Percentiles rank a stretch among this genome's conserved stretches.
These are phyloP conservation scores for Pleurotus cornucopiae DNA, from an alignment of 768 basidiomycete species.

Conservation along the genomic window DNA sequence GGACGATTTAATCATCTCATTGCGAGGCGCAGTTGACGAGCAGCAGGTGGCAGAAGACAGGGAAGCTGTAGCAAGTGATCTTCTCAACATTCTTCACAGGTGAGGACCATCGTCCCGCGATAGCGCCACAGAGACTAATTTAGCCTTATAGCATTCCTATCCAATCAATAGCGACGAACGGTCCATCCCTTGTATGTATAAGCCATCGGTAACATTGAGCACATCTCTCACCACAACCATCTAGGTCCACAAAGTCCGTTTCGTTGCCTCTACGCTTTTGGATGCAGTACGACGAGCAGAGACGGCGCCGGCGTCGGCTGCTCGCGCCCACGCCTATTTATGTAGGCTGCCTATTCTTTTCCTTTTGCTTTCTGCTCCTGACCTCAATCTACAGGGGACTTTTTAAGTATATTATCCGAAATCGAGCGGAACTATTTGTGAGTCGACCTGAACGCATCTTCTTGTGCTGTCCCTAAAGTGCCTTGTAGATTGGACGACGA, in stretches of 20 bases:
- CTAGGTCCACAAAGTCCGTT: constrained; percentile 88
- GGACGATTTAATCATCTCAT: constrained; percentile 71
- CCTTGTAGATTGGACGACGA: constrained; percentile 60
- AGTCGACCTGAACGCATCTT: constrained; percentile 20
- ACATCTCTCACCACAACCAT: constrained; percentile 10
- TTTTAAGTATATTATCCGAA: constrained; percentile 85
- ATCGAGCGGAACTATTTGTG: constrained; percentile 89
- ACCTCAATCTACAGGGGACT: constrained; percentile 62
- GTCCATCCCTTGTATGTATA: constrained; percentile 63
- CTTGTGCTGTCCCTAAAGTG: constrained; percentile 11
- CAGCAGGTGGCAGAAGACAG: constrained; percentile 65
- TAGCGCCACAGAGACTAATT: constrained; percentile 7
- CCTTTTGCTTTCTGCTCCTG: constrained; percentile 9
- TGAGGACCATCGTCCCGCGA: constrained; percentile 19
- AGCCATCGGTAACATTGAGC: constrained; percentile 11
- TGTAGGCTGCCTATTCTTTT: constrained; percentile 41
- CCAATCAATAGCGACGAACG: constrained; percentile 87
- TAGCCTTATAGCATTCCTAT: constrained; percentile 71
- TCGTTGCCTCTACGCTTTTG: constrained; percentile 85
- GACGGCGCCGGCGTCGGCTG: constrained; percentile 74
- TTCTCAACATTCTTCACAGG: constrained; percentile 84
- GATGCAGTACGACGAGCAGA: constrained; percentile 82
- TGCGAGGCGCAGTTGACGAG: constrained; percentile 64
- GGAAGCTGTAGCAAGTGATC: constrained; percentile 82
- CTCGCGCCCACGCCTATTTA: constrained; percentile 82